Evolutionary conservation across 805 yeast genomes (phyloP).

Genomic region (Yarrowia divulgata): DNA sequence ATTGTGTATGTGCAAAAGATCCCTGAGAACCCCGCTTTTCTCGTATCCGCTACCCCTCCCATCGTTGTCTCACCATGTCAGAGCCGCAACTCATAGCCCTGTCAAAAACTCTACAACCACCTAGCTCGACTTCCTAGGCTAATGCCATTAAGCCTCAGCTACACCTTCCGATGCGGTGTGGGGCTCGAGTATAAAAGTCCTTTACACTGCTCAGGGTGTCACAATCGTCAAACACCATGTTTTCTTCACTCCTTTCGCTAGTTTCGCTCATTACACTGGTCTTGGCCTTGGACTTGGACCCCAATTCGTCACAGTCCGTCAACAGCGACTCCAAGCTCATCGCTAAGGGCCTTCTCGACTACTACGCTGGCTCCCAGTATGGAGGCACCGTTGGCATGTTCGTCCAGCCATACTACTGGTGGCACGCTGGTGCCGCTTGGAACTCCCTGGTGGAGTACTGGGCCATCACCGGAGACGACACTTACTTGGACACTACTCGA

Average conservation of each 20-base stretch:
- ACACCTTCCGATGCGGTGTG: conserved; percentile 34
- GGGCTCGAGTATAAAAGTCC: conserved; percentile 28
- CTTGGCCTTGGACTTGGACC: conserved; percentile 43
- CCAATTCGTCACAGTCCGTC: conserved; percentile 43
- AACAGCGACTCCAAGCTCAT: conserved; percentile 63
- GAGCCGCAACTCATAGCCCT: conserved; percentile 18
- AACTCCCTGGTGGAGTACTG: conserved; percentile 76
- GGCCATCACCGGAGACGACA: conserved; percentile 70
- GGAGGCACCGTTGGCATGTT: conserved; percentile 81
- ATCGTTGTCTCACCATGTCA: conserved; percentile 21
- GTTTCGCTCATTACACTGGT: conserved; percentile 22
- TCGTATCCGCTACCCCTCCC: conserved; percentile 24
- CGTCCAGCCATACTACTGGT: conserved; percentile 81
- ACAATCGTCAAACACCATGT: conserved; percentile 9
- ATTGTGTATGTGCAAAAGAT: no score
- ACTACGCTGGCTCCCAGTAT: conserved; percentile 68
- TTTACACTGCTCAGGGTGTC: neutral
- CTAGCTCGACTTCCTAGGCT: conserved; percentile 31
- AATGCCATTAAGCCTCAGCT: conserved; percentile 22
- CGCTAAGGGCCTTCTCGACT: conserved; percentile 78
- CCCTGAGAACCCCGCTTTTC: neutral
- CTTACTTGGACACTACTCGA: conserved; percentile 65
- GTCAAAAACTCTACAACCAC: conserved; percentile 1
- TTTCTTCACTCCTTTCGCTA: conserved; percentile 29
- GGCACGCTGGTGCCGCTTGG: conserved; percentile 87